phyloP scores from a whole-genome alignment of 768 basidiomycete genomes.

The Tephrocybe sp. region DNA sequence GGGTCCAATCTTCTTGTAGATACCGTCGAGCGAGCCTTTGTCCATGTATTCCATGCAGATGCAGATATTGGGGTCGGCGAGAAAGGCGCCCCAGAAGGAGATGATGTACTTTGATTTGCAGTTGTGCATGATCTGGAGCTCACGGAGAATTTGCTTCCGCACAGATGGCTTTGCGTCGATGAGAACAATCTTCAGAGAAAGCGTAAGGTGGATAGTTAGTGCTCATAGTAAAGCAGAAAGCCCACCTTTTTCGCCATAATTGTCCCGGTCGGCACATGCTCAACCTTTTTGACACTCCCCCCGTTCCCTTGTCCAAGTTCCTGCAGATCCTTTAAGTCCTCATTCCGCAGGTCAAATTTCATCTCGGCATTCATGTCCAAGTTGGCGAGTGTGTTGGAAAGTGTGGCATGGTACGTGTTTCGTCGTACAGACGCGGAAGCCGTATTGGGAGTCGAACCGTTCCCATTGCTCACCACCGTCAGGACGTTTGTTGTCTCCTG shows the following conservation, averaged over 20 bases:
- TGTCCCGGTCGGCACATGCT: conserved; percentile 87
- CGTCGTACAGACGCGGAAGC: conserved; percentile 54
- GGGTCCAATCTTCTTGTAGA: conserved; percentile 94
- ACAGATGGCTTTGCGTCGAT: conserved; percentile 97
- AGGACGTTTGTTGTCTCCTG: conserved; percentile 46
- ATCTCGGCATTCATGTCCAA: conserved; percentile 85
- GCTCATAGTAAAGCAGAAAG: conserved; percentile 6
- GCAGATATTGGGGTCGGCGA: conserved; percentile 97
- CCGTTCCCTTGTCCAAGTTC: conserved; percentile 97
- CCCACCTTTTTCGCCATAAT: conserved; percentile 98
- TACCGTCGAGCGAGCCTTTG: conserved; percentile 90
- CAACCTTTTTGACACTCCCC: conserved; percentile 95
- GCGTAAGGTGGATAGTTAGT: conserved; percentile 4
- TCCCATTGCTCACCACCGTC: conserved; percentile 44
- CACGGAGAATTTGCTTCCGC: conserved; percentile 95
- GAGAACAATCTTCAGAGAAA: conserved; percentile 90
- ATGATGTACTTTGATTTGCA: conserved; percentile 93
- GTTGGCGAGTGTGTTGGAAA: conserved; percentile 83
- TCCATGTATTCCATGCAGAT: conserved; percentile 99
- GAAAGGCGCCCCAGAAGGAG: conserved; percentile 95
- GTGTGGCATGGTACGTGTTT: conserved; percentile 75
- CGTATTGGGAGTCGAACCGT: conserved; percentile 54
- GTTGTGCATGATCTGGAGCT: conserved; percentile 99
- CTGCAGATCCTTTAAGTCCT: conserved; percentile 86
- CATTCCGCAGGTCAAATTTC: conserved; percentile 81